These are phyloP conservation scores for Eremothecium coryli DNA, from an alignment of 1,139 yeast species.

Conservation along the genomic window DNA sequence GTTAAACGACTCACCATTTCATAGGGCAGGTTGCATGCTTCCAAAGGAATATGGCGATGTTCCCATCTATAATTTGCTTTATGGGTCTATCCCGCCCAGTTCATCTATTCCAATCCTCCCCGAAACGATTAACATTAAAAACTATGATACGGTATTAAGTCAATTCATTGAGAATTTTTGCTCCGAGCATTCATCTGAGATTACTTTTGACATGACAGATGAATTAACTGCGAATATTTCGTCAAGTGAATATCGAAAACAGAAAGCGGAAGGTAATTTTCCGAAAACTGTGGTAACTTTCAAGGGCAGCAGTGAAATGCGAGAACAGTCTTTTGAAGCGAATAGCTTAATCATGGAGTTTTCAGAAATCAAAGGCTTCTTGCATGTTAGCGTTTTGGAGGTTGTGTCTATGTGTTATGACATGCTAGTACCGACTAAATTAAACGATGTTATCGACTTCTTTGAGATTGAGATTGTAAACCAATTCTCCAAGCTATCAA, in stretches of 20 bases:
- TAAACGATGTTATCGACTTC: constrained; percentile 47
- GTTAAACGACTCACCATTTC: constrained; percentile 73
- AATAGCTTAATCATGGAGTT: constrained; percentile 49
- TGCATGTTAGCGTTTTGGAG: not conserved
- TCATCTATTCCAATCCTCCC: constrained; percentile 59
- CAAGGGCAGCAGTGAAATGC: not conserved
- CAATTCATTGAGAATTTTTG: constrained; percentile 26
- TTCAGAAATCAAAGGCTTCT: constrained; percentile 33
- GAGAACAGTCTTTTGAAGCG: constrained; percentile 33
- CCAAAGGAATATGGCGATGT: constrained; percentile 40
- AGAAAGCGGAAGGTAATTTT: not conserved
- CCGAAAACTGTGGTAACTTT: not conserved
- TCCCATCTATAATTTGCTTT: constrained; percentile 37
- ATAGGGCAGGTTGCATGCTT: constrained; percentile 64
- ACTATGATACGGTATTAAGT: constrained; percentile 35
- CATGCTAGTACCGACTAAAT: not conserved
- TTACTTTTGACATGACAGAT: not conserved
- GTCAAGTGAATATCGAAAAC: not conserved
- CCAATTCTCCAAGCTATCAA: constrained; percentile 5
- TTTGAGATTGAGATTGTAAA: constrained; percentile 55
- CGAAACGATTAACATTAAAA: constrained; percentile 44
- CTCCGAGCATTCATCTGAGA: constrained; percentile 6
- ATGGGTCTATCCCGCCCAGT: constrained; percentile 51
- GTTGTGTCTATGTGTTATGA: constrained; percentile 14
- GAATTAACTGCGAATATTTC: not conserved